Evolutionary conservation across 2,329 filamentous ascomycete species (phyloP).

Genomic region (Claviceps sp.): DNA sequence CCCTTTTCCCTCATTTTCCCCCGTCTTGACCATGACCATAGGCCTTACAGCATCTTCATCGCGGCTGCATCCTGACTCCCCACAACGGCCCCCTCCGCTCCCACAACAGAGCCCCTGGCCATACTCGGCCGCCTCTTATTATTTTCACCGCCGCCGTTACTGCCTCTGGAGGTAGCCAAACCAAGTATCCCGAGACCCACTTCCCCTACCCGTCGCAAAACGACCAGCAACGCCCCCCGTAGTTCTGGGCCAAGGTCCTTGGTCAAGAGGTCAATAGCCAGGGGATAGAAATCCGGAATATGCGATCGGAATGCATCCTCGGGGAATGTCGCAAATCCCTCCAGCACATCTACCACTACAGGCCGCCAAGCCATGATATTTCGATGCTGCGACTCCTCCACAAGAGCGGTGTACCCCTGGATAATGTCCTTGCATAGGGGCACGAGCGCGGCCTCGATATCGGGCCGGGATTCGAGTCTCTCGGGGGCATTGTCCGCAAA

Average conservation of each 20-base stretch:
- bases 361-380: conserved; percentile 97
- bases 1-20: background rate
- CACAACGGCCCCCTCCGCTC: conserved; percentile 8
- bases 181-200: conserved; percentile 46
- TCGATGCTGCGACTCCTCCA: conserved; percentile 91
- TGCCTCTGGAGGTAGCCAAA: conserved; percentile 20
- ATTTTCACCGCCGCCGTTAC: background rate
- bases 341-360: conserved; percentile 91
- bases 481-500: conserved; percentile 82
- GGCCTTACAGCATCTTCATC: conserved; percentile 20
- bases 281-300: conserved; percentile 71
- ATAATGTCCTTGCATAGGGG: conserved; percentile 94
- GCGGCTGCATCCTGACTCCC: conserved; percentile 20
- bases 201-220: conserved; percentile 76
- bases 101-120: conserved; percentile 18
- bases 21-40: background rate
- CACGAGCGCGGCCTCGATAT: conserved; percentile 84
- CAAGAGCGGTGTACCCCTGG: conserved; percentile 67
- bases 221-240: conserved; percentile 59
- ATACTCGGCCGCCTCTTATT: conserved; percentile 27
- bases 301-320: conserved; percentile 67
- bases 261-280: conserved; percentile 68
- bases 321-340: conserved; percentile 81
- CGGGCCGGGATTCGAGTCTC: conserved; percentile 60
- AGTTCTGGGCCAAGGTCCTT: conserved; percentile 74